These are phyloP conservation scores for Corynespora cassiicola DNA, from an alignment of 2,329 filamentous ascomycete species.

Conservation along the genomic window DNA sequence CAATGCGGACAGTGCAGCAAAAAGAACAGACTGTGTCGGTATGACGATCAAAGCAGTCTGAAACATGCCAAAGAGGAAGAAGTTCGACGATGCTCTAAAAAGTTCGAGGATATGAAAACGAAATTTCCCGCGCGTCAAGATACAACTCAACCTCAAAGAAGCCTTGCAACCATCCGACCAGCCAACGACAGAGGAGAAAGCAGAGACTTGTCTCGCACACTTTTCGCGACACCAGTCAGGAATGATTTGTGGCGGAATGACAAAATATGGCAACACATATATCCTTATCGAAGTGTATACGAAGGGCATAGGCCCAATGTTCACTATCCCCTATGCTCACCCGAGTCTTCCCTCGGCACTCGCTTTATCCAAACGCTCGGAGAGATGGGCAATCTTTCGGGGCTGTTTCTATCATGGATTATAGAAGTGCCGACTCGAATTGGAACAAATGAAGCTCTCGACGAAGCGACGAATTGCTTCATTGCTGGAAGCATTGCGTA, in stretches of 20 bases:
- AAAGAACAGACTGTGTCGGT: slow-evolving; percentile 11
- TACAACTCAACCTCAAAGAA: too few relatives aligned
- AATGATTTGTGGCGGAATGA: too few relatives aligned
- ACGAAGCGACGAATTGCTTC: slow-evolving; percentile 6
- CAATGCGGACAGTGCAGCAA: slow-evolving; percentile 10
- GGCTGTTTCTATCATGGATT: slow-evolving; percentile 6
- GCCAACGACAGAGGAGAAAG: too few relatives aligned
- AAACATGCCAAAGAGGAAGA: neutral
- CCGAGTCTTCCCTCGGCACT: neutral
- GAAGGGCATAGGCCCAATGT: too few relatives aligned
- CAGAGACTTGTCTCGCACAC: too few relatives aligned
- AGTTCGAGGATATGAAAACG: too few relatives aligned
- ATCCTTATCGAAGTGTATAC: too few relatives aligned
- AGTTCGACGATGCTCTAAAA: too few relatives aligned
- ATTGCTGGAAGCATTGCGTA: slow-evolving; percentile 3
- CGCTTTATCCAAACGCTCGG: neutral
- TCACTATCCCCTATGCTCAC: slow-evolving; percentile 1
- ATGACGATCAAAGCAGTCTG: neutral
- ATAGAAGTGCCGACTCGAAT: slow-evolving; percentile 3
- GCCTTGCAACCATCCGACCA: too few relatives aligned
- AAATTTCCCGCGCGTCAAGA: too few relatives aligned
- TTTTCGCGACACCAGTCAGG: too few relatives aligned
- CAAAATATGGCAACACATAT: too few relatives aligned
- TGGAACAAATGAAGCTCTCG: slow-evolving; percentile 4
- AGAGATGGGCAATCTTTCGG: slow-evolving; percentile 2